phyloP scores from a whole-genome alignment of 805 yeast species.

The Metschnikowia shivogae region DNA sequence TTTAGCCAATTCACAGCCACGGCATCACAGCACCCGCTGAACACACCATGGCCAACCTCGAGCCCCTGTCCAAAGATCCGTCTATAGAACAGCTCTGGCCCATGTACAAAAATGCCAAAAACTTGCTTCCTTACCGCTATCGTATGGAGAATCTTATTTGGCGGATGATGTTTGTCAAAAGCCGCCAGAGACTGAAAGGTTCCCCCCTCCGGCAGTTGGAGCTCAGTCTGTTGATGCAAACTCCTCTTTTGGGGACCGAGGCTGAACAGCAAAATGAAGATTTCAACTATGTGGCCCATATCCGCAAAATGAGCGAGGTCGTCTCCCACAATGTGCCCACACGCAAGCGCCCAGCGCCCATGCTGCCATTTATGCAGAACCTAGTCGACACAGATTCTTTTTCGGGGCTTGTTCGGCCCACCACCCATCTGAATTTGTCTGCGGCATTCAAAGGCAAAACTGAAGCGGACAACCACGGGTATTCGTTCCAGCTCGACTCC shows the following conservation, averaged over 20 bases:
- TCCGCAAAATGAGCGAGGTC: constrained; percentile 50
- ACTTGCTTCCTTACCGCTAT: constrained; percentile 66
- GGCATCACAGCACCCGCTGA: too few relatives aligned
- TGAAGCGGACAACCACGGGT: constrained; percentile 10
- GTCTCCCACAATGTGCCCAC: constrained; percentile 16
- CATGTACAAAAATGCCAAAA: constrained; percentile 73
- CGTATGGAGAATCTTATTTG: constrained; percentile 84
- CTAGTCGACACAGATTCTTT: constrained; percentile 3
- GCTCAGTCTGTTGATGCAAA: constrained; percentile 7
- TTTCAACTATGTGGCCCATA: constrained; percentile 63
- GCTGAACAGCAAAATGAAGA: constrained; percentile 48
- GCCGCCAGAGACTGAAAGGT: constrained; percentile 5
- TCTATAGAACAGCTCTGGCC: constrained; percentile 55
- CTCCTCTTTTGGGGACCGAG: constrained; percentile 8
- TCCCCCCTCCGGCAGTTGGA: constrained; percentile 4
- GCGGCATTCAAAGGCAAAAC: constrained; percentile 16
- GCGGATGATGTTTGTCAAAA: constrained; percentile 70
- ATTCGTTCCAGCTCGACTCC: constrained; percentile 42
- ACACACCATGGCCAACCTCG: background rate
- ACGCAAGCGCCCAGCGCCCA: constrained; percentile 18
- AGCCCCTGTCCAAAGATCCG: constrained; percentile 5
- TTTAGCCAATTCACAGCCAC: too few relatives aligned
- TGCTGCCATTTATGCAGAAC: constrained; percentile 16
- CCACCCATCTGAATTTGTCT: constrained; percentile 16
- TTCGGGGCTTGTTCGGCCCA: constrained; percentile 2